Evolutionary conservation across 805 yeast genomes (phyloP), one percentile per base, ranked within the genome.

Genomic region (Yamadazyma philogaea): DNA sequence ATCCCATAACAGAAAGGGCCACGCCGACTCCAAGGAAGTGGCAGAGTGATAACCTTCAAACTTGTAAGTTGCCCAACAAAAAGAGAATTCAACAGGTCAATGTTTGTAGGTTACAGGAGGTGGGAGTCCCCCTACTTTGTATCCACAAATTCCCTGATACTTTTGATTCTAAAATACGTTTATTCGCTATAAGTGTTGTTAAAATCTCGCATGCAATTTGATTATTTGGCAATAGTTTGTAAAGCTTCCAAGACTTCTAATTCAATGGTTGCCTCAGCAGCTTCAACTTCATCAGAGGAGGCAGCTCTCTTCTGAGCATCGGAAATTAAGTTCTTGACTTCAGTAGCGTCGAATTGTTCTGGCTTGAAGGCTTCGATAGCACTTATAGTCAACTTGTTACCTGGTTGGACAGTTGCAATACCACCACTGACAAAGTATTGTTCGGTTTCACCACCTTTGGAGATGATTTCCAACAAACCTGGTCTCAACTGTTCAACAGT

Each of bases 401-500:
- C 95, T 70, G 96, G 97, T 67, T 87, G 90, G 53, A 93, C 95
- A 45, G 96, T 81, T 47, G 96, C 98, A 60, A 91, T 86, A 55
- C 99, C 99, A 54, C 98, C 98, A 49, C 95, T 80, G 53, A 91
- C 89, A 58, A 91, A 93, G 77, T 69, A 91, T 70, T 86, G 87
- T 64, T 79, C 73, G 52, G 84, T 68, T 57, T 85, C 85, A 47
- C 78, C 75, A 43, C 84, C 68, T 60, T 81, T 77, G 68, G 87
- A 91, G 54, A 87, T 84, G 62, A 93, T 81, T 70, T 90, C 96
- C 59, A 93, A 84, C 49, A 93, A 78, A 69, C 99, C 99, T 57
- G 99, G 96, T 62, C 82, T 79, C 66, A 93, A 82, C 78, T 93
- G 96, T 75, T 93, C 98, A 52, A 91, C 88, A 59, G 86, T 81